Evolutionary conservation across 2,329 filamentous ascomycete species (phyloP), one percentile per base, ranked within the genome.

Genomic region (Plectosphaerella plurivora): DNA sequence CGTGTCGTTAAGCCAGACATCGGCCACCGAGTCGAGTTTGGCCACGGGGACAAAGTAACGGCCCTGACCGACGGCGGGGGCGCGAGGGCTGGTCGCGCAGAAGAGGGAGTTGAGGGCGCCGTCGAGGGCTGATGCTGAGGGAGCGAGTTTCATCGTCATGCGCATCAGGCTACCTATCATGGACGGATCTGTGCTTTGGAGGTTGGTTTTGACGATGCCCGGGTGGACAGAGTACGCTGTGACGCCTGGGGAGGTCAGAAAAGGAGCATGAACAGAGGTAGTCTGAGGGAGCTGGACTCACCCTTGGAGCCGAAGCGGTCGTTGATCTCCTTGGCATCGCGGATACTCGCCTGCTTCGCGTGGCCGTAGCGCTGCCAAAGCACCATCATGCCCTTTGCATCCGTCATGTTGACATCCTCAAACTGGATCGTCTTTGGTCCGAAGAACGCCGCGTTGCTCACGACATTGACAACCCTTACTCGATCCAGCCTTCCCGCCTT

Each of bases 181-280:
- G 10, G 24, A 56, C 1, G 52, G 36, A 9, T 59, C 56, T 5
- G 53, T 49, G 5, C 50, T 51, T 25, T 63, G 61, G 2, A 63
- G 51, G 20, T 50, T 49, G 1, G 61, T 59, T 9, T 52, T 53
- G 36, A 63, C 53, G 11, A 63, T 49, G 1, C 61, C 61, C 0
- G 60, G 61, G 44, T 61, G 61, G 1, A 62, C 18, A 0, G 61
- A 59, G 36, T 61, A 63, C 4, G 61, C 61, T 18, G 61, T 62
- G 0, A 63, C 53, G 1, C 60, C 61, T 41, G 48, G 15, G 22
- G 2, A 49, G 3, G n/a, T 44, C 39, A 44, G 39, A 9, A 4
- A 15, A 10, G 8, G n/a, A 10, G 6, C 4, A 5, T 22, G 22
- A 22, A 22, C 22, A 22, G 22, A 22, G 22, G 39, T 15, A n/a